Conservation (phyloP, 2,329 filamentous ascomycete species). For the Fusarium paranaense region DNA sequence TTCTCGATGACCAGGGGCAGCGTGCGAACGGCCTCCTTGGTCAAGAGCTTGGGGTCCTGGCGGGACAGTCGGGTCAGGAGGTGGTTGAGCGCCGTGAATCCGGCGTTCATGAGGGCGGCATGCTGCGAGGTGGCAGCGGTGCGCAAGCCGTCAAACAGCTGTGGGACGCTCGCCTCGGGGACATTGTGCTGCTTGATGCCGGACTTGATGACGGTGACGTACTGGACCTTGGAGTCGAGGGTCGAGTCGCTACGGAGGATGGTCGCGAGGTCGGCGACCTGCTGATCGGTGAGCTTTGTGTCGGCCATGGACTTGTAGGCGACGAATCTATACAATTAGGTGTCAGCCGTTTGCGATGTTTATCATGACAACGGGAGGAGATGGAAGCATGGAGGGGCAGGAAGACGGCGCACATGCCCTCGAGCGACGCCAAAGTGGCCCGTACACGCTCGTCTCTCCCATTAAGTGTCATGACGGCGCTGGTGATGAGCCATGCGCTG, state of each 20-base stretch:
- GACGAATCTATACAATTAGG: slow-evolving; percentile 32
- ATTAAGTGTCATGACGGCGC: slow-evolving; percentile 23
- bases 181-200: slow-evolving; percentile 94
- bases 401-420: slow-evolving; percentile 5
- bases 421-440: slow-evolving; percentile 29
- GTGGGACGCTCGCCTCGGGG: slow-evolving; percentile 76
- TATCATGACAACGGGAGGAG: slow-evolving; percentile 10
- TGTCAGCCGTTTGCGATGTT: slow-evolving; percentile 19
- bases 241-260: slow-evolving; percentile 71
- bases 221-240: slow-evolving; percentile 76
- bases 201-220: slow-evolving; percentile 82
- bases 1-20: slow-evolving; percentile 84
- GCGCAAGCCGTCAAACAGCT: slow-evolving; percentile 85
- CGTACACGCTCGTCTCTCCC: slow-evolving; percentile 18
- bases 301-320: slow-evolving; percentile 60
- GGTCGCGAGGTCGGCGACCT: slow-evolving; percentile 65
- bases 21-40: slow-evolving; percentile 77
- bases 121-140: slow-evolving; percentile 81
- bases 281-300: slow-evolving; percentile 66
- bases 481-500: slow-evolving; percentile 19
- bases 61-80: slow-evolving; percentile 86
- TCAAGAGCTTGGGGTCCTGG: slow-evolving; percentile 81
- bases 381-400: slow-evolving; percentile 18
- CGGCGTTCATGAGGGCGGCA: slow-evolving; percentile 81
- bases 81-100: slow-evolving; percentile 89